Percentiles rank a stretch among this genome's conserved stretches.
Conservation (phyloP, 352 stramenopile species). For the Phytophthora macrochlamydospora region DNA sequence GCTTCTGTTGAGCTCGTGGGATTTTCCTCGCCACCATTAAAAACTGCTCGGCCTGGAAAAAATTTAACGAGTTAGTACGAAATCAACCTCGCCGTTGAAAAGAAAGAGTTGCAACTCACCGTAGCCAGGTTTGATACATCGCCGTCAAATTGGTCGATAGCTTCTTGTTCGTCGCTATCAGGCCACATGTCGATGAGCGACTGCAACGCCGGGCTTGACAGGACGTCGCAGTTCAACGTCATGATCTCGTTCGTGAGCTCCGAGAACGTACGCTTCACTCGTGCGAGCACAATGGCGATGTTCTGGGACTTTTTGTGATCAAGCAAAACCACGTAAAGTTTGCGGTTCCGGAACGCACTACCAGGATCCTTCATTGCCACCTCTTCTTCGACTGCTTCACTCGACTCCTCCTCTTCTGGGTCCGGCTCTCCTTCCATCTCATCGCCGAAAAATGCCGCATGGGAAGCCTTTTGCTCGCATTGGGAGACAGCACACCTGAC, state of each 20-base stretch:
- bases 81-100: neutral
- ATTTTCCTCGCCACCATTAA: conserved; percentile 66
- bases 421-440: conserved; percentile 31
- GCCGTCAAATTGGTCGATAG: conserved; percentile 66
- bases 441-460: conserved; percentile 18
- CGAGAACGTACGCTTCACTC: conserved; percentile 67
- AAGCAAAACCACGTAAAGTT: conserved; percentile 67
- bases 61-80: neutral
- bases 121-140: conserved; percentile 54
- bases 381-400: conserved; percentile 5
- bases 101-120: conserved; percentile 19
- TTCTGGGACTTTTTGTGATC: conserved; percentile 89
- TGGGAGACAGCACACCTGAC: neutral
- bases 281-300: conserved; percentile 78
- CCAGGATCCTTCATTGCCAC: conserved; percentile 2
- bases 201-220: conserved; percentile 72
- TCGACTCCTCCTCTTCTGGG: conserved; percentile 13
- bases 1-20: conserved; percentile 66
- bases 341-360: conserved; percentile 42
- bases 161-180: conserved; percentile 69
- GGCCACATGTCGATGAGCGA: conserved; percentile 87
- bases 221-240: conserved; percentile 62
- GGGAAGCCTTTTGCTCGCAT: conserved; percentile 16
- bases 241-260: conserved; percentile 69
- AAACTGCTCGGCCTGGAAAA: conserved; percentile 67